Evolutionary conservation across 2,329 filamentous ascomycete genomes (phyloP).

Genomic region (Coleophoma eucalyptorum): DNA sequence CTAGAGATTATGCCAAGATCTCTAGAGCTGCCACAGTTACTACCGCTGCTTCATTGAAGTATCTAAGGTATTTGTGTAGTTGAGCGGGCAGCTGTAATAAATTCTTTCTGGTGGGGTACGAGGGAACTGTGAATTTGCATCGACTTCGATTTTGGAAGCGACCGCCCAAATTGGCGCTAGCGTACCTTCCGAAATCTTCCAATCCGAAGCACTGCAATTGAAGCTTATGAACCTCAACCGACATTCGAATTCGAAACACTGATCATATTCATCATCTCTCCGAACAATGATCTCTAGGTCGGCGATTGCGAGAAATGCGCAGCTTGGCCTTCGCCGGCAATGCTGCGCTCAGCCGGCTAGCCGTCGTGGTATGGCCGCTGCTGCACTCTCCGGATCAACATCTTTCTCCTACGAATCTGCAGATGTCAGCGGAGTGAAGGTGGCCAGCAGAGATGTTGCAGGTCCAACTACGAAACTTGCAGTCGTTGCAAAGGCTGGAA

Average conservation of each 20-base stretch:
- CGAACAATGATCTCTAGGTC: conserved; percentile 65
- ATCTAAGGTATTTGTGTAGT: not conserved
- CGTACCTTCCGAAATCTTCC: conserved; percentile 11
- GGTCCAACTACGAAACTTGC: conserved; percentile 89
- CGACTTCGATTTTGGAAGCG: not conserved
- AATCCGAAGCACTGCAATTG: conserved; percentile 32
- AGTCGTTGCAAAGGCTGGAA: conserved; percentile 90
- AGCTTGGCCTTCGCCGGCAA: conserved; percentile 56
- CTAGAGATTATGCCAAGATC: conserved; percentile 76
- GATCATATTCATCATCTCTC: conserved; percentile 34
- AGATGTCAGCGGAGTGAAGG: conserved; percentile 84
- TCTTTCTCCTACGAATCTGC: conserved; percentile 85
- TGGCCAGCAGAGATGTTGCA: conserved; percentile 84
- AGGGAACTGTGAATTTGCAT: not conserved
- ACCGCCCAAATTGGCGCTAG: not conserved
- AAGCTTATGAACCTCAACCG: conserved; percentile 42
- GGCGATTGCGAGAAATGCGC: conserved; percentile 59
- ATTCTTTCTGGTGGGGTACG: not conserved
- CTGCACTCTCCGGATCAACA: conserved; percentile 57
- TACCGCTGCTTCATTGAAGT: conserved; percentile 49
- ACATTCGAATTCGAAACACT: conserved; percentile 26
- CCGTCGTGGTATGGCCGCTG: conserved; percentile 59
- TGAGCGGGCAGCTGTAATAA: not conserved
- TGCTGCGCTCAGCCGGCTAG: conserved; percentile 51
- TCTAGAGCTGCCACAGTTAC: conserved; percentile 70